Evolutionary conservation across 1,284 basidiomycete genomes (phyloP).

Genomic region (Paramarasmius palmivorus): DNA sequence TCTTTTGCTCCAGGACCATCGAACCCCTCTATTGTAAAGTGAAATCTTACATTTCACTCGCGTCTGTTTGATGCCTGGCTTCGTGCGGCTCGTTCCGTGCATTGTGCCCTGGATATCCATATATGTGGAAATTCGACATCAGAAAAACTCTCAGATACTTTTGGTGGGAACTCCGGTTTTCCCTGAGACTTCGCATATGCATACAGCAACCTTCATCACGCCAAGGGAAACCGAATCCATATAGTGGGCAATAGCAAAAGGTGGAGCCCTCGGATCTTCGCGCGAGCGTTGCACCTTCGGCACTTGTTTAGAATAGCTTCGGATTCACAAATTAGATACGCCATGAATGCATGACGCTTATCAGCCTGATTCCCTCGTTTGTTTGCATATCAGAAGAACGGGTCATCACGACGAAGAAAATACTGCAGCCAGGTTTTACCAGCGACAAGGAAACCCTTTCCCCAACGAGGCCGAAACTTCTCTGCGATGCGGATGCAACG

Average conservation of each 20-base stretch:
- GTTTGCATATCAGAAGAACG: slow-evolving; percentile 7
- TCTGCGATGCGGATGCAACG: not conserved
- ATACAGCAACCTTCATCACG: slow-evolving; percentile 16
- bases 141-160: not conserved
- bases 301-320: slow-evolving; percentile 9
- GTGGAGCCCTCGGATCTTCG: slow-evolving; percentile 6
- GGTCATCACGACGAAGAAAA: slow-evolving; percentile 12
- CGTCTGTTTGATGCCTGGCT: too few relatives aligned
- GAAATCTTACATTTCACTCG: too few relatives aligned
- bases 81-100: too few relatives aligned
- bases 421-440: slow-evolving; percentile 8
- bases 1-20: too few relatives aligned
- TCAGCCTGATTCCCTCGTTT: slow-evolving; percentile 10
- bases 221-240: slow-evolving; percentile 13
- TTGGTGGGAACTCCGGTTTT: slow-evolving; percentile 12
- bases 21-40: too few relatives aligned
- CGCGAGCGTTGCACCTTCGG: slow-evolving; percentile 3
- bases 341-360: not conserved
- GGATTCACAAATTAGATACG: not conserved
- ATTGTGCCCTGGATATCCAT: too few relatives aligned
- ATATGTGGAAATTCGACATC: too few relatives aligned
- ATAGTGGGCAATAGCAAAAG: slow-evolving; percentile 12
- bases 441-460: slow-evolving; percentile 14
- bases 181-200: slow-evolving; percentile 9
- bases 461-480: slow-evolving; percentile 2